Percentiles rank a stretch among this genome's conserved stretches.
phyloP scores from a whole-genome alignment of 305 asterid genomes.

The Solanum hybrid region DNA sequence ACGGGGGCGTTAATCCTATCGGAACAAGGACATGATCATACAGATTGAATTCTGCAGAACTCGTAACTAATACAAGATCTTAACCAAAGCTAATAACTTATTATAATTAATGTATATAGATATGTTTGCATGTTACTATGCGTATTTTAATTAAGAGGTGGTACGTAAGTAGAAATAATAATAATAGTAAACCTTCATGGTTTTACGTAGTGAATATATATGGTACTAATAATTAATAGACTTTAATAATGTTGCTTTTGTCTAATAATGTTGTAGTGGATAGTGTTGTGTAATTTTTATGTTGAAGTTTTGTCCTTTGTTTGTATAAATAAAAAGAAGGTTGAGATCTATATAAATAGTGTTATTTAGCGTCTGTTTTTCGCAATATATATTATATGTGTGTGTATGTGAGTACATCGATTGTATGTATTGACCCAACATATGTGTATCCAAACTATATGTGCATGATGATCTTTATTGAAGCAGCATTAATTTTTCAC shows the following conservation, averaged over 20 bases:
- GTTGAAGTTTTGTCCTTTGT: not conserved
- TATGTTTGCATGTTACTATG: not conserved
- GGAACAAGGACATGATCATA: not conserved
- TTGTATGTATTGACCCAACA: not conserved
- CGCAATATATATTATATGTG: not conserved
- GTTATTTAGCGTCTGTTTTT: not conserved
- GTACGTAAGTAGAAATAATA: not conserved
- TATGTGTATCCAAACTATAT: not conserved
- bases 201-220: not conserved
- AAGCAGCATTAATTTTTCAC: not conserved
- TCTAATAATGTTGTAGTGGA: not conserved
- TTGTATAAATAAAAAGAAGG: not conserved
- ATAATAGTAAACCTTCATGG: not conserved
- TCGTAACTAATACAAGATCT: not conserved
- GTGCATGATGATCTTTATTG: not conserved
- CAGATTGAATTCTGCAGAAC: not conserved
- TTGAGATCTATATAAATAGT: not conserved
- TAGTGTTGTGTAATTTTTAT: not conserved
- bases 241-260: not conserved
- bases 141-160: not conserved
- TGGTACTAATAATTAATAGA: not conserved
- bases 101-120: not conserved
- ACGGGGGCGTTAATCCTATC: not conserved
- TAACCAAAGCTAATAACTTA: not conserved
- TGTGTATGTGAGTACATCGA: not conserved